Base-by-base conservation (phyloP, 768 basidiomycete species). In the Dacryopinax primogenitus region DNA sequence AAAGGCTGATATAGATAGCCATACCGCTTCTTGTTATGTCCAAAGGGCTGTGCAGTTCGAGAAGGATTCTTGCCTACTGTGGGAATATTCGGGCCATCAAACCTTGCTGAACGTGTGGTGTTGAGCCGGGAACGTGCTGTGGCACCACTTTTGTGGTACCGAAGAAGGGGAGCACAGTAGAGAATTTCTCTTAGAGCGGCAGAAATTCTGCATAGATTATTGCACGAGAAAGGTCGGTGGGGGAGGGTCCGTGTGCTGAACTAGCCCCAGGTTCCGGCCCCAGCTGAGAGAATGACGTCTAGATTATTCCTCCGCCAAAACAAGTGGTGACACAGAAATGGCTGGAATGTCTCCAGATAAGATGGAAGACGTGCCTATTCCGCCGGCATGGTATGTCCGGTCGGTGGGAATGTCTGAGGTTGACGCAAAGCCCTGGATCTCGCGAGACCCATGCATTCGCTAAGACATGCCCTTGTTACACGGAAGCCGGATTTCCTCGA, bases 341-440 rank as follows among this genome's bases (percentile, higher is more conserved):
- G 30, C 21, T 58, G 51, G 51, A 58, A 58, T 58, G 51, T 58
- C n/a, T 58, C 26, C 26, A 58, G 51, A 58, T 58, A 32, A 32
- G 51, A 32, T 26, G 51, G 30, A 30, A 13, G 26, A 13, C 18
- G 13, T 30, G 26, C 11, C 51, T 28, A 18, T 7, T 11, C 51
- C 26, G 51, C 26, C 51, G 51, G 26, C 51, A 58, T 32, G 12
- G 51, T 58, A 13, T 58, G 4, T 58, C 41, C 41, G 41, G n/a
- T 28, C 4, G 18, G 51, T 28, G 23, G 51, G 26, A 3, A 26
- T 58, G 51, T 58, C 51, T 58, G 51, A 58, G 51, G 30, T 58
- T 58, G 51, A 58, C 51, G 51, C 32, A 30, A 47, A 47, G 26
- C 51, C 51, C 51, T 58, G 26, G 51, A 58, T 28, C 51, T n/a